Conservation (phyloP, 352 stramenopile species). For the Pythium biforme region DNA sequence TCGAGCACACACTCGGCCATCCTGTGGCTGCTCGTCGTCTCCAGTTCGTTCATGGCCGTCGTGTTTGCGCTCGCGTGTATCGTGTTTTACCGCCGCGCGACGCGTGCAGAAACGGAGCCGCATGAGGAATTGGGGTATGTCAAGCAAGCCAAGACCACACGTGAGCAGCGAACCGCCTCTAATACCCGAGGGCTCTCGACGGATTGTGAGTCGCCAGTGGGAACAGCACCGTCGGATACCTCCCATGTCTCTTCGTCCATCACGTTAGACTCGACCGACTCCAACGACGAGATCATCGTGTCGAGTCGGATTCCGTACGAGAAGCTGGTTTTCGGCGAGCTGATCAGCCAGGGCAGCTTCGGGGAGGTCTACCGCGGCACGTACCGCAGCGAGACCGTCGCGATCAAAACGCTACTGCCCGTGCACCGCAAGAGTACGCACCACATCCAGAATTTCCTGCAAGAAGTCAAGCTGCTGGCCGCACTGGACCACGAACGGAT, state of each 20-base stretch:
- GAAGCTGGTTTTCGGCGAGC: constrained; percentile 34
- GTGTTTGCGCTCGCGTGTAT: constrained; percentile 2
- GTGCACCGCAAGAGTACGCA: constrained; percentile 41
- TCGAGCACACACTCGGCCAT: not conserved
- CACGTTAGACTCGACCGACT: not conserved
- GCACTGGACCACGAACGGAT: constrained; percentile 61
- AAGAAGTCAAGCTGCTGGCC: constrained; percentile 52
- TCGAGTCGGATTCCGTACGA: constrained; percentile 40
- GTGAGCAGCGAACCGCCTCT: not conserved
- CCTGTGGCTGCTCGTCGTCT: not conserved
- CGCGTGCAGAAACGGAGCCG: not conserved
- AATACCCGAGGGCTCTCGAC: not conserved
- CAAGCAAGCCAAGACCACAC: not conserved
- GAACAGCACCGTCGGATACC: not conserved
- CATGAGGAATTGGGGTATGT: not conserved
- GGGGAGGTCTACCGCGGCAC: constrained; percentile 41
- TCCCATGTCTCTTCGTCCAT: not conserved
- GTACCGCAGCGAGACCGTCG: constrained; percentile 44
- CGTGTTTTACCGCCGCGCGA: constrained; percentile 2
- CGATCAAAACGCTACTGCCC: constrained; percentile 52
- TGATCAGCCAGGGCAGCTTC: constrained; percentile 43
- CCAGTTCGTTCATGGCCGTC: not conserved
- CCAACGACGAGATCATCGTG: constrained; percentile 13
- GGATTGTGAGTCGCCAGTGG: not conserved
- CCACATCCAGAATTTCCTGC: constrained; percentile 46